A percentile compares a stretch with the other conserved stretches of the same genome.
phyloP scores from a whole-genome alignment of 306 rosid genomes.

The Arachis stenosperma region DNA sequence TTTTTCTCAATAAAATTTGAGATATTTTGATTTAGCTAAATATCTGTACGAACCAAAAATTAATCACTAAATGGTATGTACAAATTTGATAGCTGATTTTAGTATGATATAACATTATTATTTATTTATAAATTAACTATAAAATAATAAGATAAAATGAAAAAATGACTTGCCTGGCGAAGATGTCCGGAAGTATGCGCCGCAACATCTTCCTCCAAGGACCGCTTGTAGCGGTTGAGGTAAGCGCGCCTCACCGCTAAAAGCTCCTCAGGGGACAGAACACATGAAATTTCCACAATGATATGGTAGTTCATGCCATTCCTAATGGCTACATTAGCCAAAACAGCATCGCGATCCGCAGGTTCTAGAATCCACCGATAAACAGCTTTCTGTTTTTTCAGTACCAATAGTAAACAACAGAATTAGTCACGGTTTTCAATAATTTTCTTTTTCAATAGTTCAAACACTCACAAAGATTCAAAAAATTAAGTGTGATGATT shows the following conservation, averaged over 20 bases:
- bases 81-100: no score
- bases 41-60: no score
- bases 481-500: no score
- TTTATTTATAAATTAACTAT: neutral
- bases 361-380: constrained; percentile 79
- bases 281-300: constrained; percentile 61
- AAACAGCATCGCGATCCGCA: constrained; percentile 73
- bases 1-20: no score
- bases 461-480: no score
- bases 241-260: constrained; percentile 53
- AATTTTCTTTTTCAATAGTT: no score
- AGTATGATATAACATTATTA: neutral
- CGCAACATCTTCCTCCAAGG: constrained; percentile 87
- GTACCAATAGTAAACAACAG: no score
- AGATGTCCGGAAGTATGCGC: constrained; percentile 65
- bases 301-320: constrained; percentile 54
- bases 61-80: no score
- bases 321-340: constrained; percentile 65
- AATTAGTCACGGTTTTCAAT: no score
- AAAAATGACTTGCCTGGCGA: constrained; percentile 59
- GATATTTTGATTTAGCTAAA: no score
- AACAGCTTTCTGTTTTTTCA: constrained; percentile 62
- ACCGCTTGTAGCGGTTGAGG: constrained; percentile 61
- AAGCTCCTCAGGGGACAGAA: constrained; percentile 68
- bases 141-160: neutral